Conservation (phyloP, 1,284 basidiomycete species). For the Boletus sp. region DNA sequence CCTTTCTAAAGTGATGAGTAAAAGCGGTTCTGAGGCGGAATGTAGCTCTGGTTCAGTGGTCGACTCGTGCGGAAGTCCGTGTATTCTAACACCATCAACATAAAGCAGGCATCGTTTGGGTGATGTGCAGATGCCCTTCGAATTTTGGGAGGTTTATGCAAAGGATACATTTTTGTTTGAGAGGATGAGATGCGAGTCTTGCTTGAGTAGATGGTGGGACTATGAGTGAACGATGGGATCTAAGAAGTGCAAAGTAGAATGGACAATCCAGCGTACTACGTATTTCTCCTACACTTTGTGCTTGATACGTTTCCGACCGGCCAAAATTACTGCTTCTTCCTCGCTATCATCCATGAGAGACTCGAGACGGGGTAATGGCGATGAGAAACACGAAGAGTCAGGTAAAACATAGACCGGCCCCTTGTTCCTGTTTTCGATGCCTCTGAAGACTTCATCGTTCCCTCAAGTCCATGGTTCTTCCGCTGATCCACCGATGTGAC, state of each 20-base stretch:
- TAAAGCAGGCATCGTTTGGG: conserved; percentile 42
- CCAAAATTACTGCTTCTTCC: neutral
- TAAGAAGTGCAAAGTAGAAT: too few relatives aligned
- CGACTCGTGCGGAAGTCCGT: neutral
- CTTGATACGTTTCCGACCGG: neutral
- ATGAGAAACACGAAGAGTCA: neutral
- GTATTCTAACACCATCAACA: conserved; percentile 4
- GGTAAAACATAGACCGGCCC: too few relatives aligned
- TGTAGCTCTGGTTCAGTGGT: conserved; percentile 24
- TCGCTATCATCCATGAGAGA: neutral
- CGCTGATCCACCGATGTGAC: too few relatives aligned
- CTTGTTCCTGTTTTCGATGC: too few relatives aligned
- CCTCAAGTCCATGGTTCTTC: too few relatives aligned
- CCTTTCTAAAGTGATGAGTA: conserved; percentile 7
- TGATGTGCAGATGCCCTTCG: neutral
- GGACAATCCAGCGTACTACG: conserved; percentile 9
- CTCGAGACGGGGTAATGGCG: neutral
- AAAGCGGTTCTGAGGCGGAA: conserved; percentile 32
- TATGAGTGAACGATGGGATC: too few relatives aligned
- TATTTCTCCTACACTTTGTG: conserved; percentile 11
- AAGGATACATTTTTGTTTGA: too few relatives aligned
- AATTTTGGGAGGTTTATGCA: too few relatives aligned
- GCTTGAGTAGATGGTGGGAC: too few relatives aligned
- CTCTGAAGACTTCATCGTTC: too few relatives aligned
- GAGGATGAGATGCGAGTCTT: too few relatives aligned